Base-by-base conservation (phyloP, 768 basidiomycete species). In the Tylopilus subfusipes region DNA sequence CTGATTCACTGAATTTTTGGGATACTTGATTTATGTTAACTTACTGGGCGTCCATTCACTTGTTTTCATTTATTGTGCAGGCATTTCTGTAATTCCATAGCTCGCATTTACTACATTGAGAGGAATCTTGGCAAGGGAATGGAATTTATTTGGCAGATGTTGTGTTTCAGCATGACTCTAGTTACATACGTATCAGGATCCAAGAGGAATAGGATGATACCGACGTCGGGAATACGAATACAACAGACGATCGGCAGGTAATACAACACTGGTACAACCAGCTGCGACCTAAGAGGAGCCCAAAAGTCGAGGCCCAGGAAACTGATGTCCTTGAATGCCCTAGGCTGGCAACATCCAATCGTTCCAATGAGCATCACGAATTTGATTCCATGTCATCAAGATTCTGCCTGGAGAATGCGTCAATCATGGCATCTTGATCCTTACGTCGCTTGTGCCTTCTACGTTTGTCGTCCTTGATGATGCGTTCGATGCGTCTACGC, bases 381-480 rank as follows among this genome's bases (percentile, higher is more conserved):
- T 54, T 61, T 38, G 66, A 58, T 50, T 59, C 68, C 51, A 59
- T 50, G 38, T 65, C 61, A 39, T 65, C 70, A 30, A 81, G 65
- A 50, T 75, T 70, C 48, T 80, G 76, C 57, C 60, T 82, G 39
- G 87, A 83, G 66, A 93, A 91, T 7, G 88, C 85, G 65, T 88
- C 85, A 54, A 92, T 76, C 79, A 93, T 83, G 24, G 85, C 77
- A 51, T 93, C 90, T 63, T 90, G 88, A 63, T 92, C 90, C 67
- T 88, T 89, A 62, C 90, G 85, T 52, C 90, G 78, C 63, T 80
- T 87, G 70, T 93, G 90, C 59, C 90, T 79, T 70, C 80, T 82
- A 62, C 88, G 79, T 58, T 89, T 79, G 73, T 93, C 90, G 44
- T 93, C 90, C 68, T 88, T 90, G 66, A 93, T 90, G n/a, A 86